These are phyloP conservation scores for Solanum verrucosum DNA, from an alignment of 257 asterid genomes.

Conservation along the genomic window DNA sequence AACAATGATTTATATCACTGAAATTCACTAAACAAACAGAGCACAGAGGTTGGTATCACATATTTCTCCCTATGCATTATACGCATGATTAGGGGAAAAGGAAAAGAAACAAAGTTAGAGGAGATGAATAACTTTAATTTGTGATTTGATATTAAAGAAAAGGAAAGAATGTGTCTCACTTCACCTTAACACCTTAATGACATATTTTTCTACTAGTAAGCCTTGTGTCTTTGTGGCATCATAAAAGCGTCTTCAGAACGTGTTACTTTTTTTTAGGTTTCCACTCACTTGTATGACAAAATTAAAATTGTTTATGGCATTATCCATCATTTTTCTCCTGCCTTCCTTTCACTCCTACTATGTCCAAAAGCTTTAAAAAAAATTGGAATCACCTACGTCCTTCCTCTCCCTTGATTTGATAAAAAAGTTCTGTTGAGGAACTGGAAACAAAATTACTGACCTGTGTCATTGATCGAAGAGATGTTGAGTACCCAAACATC, in stretches of 20 bases:
- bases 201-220: neutral
- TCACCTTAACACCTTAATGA: neutral
- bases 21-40: neutral
- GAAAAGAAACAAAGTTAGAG: neutral
- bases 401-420: neutral
- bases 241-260: neutral
- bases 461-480: constrained; percentile 99
- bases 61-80: neutral
- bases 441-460: constrained; percentile 22
- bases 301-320: neutral
- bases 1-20: neutral
- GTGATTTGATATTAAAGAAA: neutral
- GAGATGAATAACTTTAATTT: neutral
- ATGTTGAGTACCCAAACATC: constrained; percentile 97
- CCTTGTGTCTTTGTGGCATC: neutral
- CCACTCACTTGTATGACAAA: neutral
- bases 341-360: neutral
- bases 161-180: neutral
- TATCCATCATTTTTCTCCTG: neutral
- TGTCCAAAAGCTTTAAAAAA: neutral
- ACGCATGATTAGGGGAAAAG: neutral
- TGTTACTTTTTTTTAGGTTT: neutral
- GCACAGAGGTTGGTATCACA: neutral
- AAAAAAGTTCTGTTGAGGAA: neutral
- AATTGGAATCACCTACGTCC: neutral